Percentiles rank a stretch among this genome's conserved stretches.
Evolutionary conservation across 1,284 basidiomycete species (phyloP).

Genomic region (Ganoderma lucidum): DNA sequence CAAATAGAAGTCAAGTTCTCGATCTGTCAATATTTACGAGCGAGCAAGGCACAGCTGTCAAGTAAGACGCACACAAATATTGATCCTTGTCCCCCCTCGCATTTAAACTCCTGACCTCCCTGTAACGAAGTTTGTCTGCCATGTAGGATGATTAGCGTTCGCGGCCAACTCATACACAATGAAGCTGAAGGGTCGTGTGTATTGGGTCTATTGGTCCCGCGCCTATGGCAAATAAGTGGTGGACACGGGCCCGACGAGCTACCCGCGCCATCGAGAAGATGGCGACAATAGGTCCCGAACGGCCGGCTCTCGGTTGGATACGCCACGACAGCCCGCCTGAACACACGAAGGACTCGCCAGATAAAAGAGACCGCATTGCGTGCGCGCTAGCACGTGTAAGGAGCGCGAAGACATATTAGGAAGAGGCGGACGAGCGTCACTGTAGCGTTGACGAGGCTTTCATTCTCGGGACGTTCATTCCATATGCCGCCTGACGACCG

Average conservation of each 20-base stretch:
- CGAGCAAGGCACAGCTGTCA: background rate
- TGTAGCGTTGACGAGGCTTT: background rate
- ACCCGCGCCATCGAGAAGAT: background rate
- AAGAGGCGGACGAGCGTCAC: too few species aligned
- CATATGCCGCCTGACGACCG: background rate
- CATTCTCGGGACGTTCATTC: background rate
- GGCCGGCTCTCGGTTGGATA: background rate
- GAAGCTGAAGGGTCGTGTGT: background rate
- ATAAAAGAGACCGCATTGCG: background rate
- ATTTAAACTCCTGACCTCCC: background rate
- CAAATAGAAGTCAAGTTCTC: background rate
- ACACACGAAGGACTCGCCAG: background rate
- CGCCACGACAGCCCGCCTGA: background rate
- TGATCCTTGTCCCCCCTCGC: background rate
- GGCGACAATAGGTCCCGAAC: background rate
- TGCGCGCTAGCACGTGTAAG: background rate
- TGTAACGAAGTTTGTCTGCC: background rate
- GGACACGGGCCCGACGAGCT: background rate
- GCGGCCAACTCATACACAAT: background rate
- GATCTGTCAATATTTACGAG: background rate
- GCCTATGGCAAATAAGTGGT: background rate
- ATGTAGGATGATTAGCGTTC: background rate
- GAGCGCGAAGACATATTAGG: background rate
- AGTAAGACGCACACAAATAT: background rate
- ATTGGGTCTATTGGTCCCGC: background rate